Conservation (phyloP, 176 grass and related monocot species). For the Secale cereale region DNA sequence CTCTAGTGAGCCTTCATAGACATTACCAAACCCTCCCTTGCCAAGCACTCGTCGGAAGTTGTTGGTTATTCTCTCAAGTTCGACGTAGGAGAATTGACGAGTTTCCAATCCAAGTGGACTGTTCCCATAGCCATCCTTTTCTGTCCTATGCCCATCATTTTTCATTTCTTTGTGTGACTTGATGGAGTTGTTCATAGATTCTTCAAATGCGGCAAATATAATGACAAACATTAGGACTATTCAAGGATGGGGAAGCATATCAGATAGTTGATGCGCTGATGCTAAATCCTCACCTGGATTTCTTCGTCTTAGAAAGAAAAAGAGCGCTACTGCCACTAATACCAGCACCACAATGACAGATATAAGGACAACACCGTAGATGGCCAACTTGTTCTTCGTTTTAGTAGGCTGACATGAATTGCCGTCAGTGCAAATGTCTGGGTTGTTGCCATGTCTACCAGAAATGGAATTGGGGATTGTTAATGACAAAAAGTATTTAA, state of each 20-base stretch:
- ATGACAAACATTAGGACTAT: not conserved
- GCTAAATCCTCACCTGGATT: conserved; percentile 5
- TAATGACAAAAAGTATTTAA: not conserved
- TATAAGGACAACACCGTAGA: conserved; percentile 31
- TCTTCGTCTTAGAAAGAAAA: conserved; percentile 15
- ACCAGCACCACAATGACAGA: conserved; percentile 22
- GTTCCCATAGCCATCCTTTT: no score
- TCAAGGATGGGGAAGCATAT: not conserved
- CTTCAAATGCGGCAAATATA: not conserved
- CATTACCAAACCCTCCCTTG: no score
- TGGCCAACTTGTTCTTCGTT: conserved; percentile 29
- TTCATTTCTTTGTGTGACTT: not conserved
- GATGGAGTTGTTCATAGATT: not conserved
- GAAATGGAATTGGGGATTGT: not conserved
- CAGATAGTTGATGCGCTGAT: not conserved
- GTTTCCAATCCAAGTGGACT: not conserved
- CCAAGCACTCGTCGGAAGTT: not conserved
- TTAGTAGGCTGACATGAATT: conserved; percentile 21
- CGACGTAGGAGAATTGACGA: not conserved
- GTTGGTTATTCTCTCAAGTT: not conserved
- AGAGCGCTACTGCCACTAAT: not conserved
- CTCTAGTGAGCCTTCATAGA: not conserved
- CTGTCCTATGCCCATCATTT: not conserved
- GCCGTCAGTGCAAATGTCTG: conserved; percentile 32
- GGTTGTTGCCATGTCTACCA: conserved; percentile 45